phyloP scores from a whole-genome alignment of 2,329 filamentous ascomycete genomes.

The Xylaria digitata region DNA sequence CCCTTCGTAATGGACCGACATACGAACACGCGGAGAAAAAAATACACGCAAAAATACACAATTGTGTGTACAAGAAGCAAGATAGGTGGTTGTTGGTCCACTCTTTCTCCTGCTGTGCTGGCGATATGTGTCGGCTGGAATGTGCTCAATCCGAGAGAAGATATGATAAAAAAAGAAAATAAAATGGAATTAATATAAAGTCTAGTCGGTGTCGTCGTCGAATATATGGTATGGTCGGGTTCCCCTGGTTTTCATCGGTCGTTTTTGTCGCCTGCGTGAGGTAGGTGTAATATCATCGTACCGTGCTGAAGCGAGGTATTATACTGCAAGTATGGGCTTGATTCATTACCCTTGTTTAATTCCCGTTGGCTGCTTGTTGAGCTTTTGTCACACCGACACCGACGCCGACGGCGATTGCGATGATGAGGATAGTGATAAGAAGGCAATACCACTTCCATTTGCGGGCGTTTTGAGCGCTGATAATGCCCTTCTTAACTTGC shows the following conservation, averaged over 20 bases:
- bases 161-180: slow-evolving; percentile 9
- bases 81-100: neutral
- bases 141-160: slow-evolving; percentile 6
- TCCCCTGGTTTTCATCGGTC: slow-evolving; percentile 12
- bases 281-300: neutral
- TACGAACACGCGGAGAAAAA: slow-evolving; percentile 4
- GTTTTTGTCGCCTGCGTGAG: slow-evolving; percentile 1
- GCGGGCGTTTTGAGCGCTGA: slow-evolving; percentile 72
- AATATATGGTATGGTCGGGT: slow-evolving; percentile 9
- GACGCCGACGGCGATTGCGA: slow-evolving; percentile 64
- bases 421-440: slow-evolving; percentile 68
- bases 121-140: slow-evolving; percentile 1
- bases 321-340: neutral
- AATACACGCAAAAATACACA: slow-evolving; percentile 29
- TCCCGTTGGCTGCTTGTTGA: slow-evolving; percentile 19
- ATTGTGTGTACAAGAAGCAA: slow-evolving; percentile 19
- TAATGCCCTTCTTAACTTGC: slow-evolving; percentile 75
- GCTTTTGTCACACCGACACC: slow-evolving; percentile 36
- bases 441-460: slow-evolving; percentile 88
- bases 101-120: slow-evolving; percentile 4
- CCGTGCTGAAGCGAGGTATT: neutral
- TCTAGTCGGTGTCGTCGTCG: slow-evolving; percentile 22
- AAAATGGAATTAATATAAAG: slow-evolving; percentile 28
- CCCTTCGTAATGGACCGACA: slow-evolving; percentile 12
- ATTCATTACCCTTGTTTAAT: slow-evolving; percentile 1